Evolutionary conservation across 73 alveolate species (phyloP).

Genomic region (Stentor coeruleus): DNA sequence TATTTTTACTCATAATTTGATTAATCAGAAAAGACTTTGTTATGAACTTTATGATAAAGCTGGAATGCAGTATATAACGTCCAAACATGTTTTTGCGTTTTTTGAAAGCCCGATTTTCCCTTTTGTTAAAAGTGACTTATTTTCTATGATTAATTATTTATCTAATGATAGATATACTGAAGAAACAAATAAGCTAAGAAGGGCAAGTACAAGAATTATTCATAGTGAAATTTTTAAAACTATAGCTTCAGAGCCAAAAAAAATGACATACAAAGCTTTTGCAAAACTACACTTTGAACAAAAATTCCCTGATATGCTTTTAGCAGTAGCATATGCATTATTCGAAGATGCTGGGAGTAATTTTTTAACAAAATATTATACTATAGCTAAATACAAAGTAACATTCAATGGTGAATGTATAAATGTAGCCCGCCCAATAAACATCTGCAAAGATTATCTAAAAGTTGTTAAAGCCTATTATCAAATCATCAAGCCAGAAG

Average conservation of each 20-base stretch:
- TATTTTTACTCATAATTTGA: not conserved
- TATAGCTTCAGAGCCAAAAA: constrained; percentile 6
- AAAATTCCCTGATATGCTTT: constrained; percentile 16
- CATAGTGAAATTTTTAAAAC: constrained; percentile 17
- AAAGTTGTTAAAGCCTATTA: not conserved
- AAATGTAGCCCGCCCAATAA: not conserved
- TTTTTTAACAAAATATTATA: not conserved
- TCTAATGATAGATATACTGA: constrained; percentile 29
- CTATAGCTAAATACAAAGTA: not conserved
- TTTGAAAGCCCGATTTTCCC: constrained; percentile 19
- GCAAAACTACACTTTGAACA: not conserved
- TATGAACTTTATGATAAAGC: constrained; percentile 1
- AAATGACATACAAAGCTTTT: constrained; percentile 21
- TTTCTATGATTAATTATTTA: not conserved
- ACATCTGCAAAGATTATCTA: not conserved
- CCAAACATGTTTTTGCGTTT: constrained; percentile 7
- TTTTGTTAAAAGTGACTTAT: constrained; percentile 8
- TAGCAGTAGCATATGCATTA: not conserved
- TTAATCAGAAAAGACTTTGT: not conserved
- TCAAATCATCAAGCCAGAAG: not conserved
- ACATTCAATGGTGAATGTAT: not conserved
- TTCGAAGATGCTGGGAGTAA: not conserved
- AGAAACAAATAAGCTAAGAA: constrained; percentile 29
- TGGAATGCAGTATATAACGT: not conserved
- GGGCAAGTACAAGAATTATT: constrained; percentile 33